phyloP scores from a whole-genome alignment of 1,284 basidiomycete species.

The Irpex rosettiformis region DNA sequence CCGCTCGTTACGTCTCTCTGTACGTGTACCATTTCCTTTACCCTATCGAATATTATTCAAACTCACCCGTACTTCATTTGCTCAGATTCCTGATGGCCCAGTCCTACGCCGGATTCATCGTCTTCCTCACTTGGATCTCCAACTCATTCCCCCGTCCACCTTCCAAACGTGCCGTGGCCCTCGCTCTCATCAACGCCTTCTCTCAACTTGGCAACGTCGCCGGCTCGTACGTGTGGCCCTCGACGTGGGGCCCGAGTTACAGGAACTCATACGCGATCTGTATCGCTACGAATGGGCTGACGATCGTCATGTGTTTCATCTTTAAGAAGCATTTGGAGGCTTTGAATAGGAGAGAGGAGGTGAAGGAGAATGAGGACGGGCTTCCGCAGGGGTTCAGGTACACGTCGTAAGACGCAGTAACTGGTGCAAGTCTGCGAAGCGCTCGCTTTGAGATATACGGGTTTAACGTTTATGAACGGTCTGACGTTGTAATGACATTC shows the following conservation, averaged over 20 bases:
- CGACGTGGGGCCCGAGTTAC: conserved; percentile 39
- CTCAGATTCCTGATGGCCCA: conserved; percentile 74
- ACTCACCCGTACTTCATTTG: not conserved
- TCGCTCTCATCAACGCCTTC: conserved; percentile 73
- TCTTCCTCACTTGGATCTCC: conserved; percentile 69
- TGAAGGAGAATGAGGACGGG: conserved; percentile 39
- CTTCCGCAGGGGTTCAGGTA: conserved; percentile 47
- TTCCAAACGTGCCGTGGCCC: conserved; percentile 70
- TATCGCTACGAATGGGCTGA: conserved; percentile 42
- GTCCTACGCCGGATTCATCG: conserved; percentile 68
- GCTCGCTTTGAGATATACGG: too few species aligned
- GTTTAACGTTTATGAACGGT: too few species aligned
- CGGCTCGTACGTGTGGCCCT: conserved; percentile 61
- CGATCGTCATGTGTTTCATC: conserved; percentile 50
- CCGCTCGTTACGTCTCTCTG: conserved; percentile 70
- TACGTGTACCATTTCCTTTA: conserved; percentile 32
- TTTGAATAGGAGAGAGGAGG: conserved; percentile 44
- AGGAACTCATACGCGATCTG: conserved; percentile 46
- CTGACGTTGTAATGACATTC: too few species aligned
- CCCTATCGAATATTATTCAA: conserved; percentile 1
- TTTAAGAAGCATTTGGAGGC: conserved; percentile 48
- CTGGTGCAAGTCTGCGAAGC: too few species aligned
- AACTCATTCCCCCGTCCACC: conserved; percentile 65
- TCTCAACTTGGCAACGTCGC: conserved; percentile 71
- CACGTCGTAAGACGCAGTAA: conserved; percentile 39